Evolutionary conservation across 768 basidiomycete species (phyloP).

Genomic region (Rickenella mellea): DNA sequence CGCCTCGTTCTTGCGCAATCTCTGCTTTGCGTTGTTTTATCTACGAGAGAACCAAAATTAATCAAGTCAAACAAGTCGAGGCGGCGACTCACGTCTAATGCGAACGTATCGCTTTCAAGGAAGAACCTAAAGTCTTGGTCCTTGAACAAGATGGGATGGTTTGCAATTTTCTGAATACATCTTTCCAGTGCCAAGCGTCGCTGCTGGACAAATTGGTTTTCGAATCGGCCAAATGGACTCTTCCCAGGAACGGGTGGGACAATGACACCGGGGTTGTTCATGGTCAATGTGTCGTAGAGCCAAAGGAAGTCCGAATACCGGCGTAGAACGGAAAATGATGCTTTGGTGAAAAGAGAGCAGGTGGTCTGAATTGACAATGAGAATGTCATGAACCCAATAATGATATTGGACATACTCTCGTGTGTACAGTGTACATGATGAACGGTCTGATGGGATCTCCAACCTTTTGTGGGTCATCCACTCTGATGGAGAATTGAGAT

Average conservation of each 20-base stretch:
- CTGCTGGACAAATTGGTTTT: conserved; percentile 83
- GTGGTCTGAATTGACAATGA: conserved; percentile 49
- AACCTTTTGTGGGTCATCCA: conserved; percentile 95
- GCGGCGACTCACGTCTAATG: conserved; percentile 62
- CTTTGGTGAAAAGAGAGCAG: conserved; percentile 74
- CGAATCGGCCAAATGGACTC: conserved; percentile 87
- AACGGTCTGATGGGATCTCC: conserved; percentile 93
- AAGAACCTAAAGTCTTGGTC: conserved; percentile 86
- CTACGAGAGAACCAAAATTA: conserved; percentile 27
- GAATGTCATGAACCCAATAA: not conserved
- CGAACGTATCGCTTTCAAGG: conserved; percentile 87
- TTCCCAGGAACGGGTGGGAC: conserved; percentile 97
- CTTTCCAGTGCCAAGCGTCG: conserved; percentile 77
- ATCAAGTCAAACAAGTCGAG: not conserved
- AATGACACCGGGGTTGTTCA: conserved; percentile 93
- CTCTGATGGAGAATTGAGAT: conserved; percentile 76
- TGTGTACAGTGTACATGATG: conserved; percentile 95
- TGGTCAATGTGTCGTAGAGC: conserved; percentile 81
- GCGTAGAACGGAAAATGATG: conserved; percentile 86
- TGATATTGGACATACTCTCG: conserved; percentile 41
- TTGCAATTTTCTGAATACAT: conserved; percentile 87
- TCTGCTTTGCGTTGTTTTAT: conserved; percentile 84
- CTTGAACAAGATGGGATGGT: conserved; percentile 82
- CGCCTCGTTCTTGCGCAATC: conserved; percentile 66
- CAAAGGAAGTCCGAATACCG: conserved; percentile 97